Base-by-base conservation (phyloP, 208 protist species). In the Acanthamoeba healyi region DNA sequence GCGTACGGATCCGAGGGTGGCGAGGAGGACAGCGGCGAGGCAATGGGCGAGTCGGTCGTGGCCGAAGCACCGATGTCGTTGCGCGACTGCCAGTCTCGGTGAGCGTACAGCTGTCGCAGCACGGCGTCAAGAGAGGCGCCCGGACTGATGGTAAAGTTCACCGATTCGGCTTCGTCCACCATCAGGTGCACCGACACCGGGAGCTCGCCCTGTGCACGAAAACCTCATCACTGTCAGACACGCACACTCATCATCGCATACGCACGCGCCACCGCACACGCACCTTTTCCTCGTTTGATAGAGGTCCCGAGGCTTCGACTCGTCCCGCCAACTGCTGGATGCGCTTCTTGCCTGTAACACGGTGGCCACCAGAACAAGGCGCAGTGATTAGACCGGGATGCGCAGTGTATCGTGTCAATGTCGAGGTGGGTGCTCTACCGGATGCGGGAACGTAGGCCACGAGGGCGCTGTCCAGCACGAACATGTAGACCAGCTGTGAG, bases 301-400 rank as follows among this genome's bases (percentile, higher is more conserved):
- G 2, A 2, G 56, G 10, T 34, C 56, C 54, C 34, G 74, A 58
- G 74, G 74, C 19, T 19, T 56, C 46, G n/a, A 46, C 74, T 24
- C 84, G 34, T 2, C 84, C 84, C 3, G 84, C 42, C 54, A 91
- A n/a, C 36, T 70, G 56, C 36, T 91, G 84, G 29, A 91, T 91
- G n/a, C 84, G 84, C 84, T 91, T 91, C 56, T 91, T 91, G 56
- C 84, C 84, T 89, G 54, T n/a, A n/a, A n/a, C n/a, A n/a, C n/a
- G n/a, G n/a, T n/a, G n/a, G n/a, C n/a, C n/a, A n/a, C n/a, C n/a
- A n/a, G n/a, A n/a, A n/a, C n/a, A n/a, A n/a, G n/a, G n/a, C 29
- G 36, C n/a, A 36, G 34, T 51, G 7, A 82, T 19, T 22, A 46
- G 9, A 82, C 24, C n/a, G n/a, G n/a, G n/a, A n/a, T n/a, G n/a